Conservation (phyloP, 2,329 filamentous ascomycete genomes). For the Aureobasidium sp. region DNA sequence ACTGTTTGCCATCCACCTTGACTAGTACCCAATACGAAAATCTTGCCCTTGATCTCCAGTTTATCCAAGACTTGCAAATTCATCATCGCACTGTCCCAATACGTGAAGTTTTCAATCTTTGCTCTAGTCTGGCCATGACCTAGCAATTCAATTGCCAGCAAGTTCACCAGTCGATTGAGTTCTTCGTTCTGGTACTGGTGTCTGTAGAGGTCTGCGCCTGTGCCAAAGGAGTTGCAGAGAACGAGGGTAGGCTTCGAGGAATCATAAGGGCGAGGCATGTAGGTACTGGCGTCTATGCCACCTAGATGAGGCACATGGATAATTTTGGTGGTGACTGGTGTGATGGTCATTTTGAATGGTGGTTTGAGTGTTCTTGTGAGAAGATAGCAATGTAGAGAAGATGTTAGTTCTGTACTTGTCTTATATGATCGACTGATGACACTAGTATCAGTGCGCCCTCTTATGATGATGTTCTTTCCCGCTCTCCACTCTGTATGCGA, state of each 20-base stretch:
- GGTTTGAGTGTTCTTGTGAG: not conserved
- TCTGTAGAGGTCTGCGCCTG: conserved; percentile 36
- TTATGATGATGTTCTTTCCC: not conserved
- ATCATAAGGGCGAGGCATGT: conserved; percentile 31
- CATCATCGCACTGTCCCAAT: conserved; percentile 47
- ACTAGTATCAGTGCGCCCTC: not conserved
- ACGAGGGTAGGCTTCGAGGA: conserved; percentile 42
- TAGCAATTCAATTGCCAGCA: conserved; percentile 47
- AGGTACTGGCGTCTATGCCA: conserved; percentile 42
- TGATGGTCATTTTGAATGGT: conserved; percentile 14
- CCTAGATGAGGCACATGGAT: conserved; percentile 43
- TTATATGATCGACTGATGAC: not conserved
- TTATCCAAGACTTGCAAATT: conserved; percentile 33
- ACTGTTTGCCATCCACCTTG: conserved; percentile 47
- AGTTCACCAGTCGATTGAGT: conserved; percentile 34
- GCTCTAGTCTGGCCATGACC: conserved; percentile 45
- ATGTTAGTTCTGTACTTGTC: not conserved
- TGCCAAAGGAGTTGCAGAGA: conserved; percentile 45
- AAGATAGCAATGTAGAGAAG: not conserved
- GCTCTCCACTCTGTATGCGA: not conserved
- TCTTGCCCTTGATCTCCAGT: conserved; percentile 34
- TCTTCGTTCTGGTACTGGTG: conserved; percentile 23
- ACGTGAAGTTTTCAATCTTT: conserved; percentile 41
- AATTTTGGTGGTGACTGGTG: conserved; percentile 24
- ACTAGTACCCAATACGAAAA: conserved; percentile 43